These are phyloP conservation scores for Elongisporangium senticosum DNA, from an alignment of 352 stramenopile genomes.

Conservation along the genomic window DNA sequence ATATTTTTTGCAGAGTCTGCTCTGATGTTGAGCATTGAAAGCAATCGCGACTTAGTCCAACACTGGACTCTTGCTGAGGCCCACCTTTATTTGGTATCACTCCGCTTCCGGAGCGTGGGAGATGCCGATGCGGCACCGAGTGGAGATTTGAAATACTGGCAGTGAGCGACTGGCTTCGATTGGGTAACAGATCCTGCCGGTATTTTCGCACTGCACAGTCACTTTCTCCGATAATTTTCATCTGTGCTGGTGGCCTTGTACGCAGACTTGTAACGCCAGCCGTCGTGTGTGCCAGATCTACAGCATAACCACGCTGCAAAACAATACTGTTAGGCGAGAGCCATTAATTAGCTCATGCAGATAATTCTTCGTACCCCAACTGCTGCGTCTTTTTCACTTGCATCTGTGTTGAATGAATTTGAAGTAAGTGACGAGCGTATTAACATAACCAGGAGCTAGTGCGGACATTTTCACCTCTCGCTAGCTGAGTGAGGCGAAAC, in stretches of 20 bases:
- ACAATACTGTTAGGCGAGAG: neutral
- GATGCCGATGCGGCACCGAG: conserved; percentile 11
- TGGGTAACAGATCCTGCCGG: conserved; percentile 53
- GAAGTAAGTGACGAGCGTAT: neutral
- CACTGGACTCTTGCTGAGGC: neutral
- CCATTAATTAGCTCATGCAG: neutral
- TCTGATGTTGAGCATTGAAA: conserved; percentile 40
- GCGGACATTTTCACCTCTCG: conserved; percentile 30
- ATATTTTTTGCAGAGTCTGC: neutral
- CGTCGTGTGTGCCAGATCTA: conserved; percentile 33
- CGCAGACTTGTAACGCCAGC: conserved; percentile 27
- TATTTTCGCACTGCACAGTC: conserved; percentile 68
- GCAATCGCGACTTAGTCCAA: conserved; percentile 43
- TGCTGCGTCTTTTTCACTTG: conserved; percentile 57
- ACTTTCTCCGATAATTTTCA: conserved; percentile 45
- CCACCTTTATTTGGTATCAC: neutral
- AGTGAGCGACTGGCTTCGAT: conserved; percentile 44
- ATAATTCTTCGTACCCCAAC: conserved; percentile 27
- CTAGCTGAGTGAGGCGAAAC: conserved; percentile 56
- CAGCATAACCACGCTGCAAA: conserved; percentile 41
- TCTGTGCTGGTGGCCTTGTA: conserved; percentile 25
- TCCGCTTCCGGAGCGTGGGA: conserved; percentile 11
- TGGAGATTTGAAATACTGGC: conserved; percentile 28
- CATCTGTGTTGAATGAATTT: conserved; percentile 22
- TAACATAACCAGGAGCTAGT: neutral